These are phyloP conservation scores for Allium cepa DNA, from an alignment of 106 monocot genomes.

Conservation along the genomic window DNA sequence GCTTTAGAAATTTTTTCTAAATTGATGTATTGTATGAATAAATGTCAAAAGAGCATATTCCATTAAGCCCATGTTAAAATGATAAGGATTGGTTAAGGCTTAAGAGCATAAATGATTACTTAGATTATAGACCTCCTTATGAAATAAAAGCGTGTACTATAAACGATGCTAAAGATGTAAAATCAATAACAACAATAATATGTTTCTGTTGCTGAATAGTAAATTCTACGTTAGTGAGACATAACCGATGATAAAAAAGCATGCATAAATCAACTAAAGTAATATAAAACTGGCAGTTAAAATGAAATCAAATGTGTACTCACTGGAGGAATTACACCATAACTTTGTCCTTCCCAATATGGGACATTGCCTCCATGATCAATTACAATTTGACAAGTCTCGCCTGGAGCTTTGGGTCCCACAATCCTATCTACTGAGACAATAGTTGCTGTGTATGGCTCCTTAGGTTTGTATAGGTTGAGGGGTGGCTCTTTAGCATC, in stretches of 20 bases:
- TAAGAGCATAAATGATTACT: too few species aligned
- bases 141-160: too few species aligned
- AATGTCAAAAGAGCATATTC: too few species aligned
- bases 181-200: too few species aligned
- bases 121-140: too few species aligned
- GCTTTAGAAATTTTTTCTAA: too few species aligned
- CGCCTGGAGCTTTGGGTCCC: constrained; percentile 92
- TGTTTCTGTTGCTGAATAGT: too few species aligned
- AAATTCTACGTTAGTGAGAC: background rate
- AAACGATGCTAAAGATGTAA: too few species aligned
- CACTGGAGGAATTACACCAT: constrained; percentile 94
- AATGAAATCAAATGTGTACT: constrained; percentile 7
- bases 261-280: background rate
- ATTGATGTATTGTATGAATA: too few species aligned
- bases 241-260: background rate
- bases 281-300: background rate
- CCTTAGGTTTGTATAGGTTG: constrained; percentile 76
- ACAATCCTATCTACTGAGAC: constrained; percentile 94
- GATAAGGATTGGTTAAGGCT: too few species aligned
- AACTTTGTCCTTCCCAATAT: constrained; percentile 98
- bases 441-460: constrained; percentile 88
- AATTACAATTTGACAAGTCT: constrained; percentile 98
- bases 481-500: constrained; percentile 84
- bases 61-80: too few species aligned
- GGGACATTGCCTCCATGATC: constrained; percentile 97